These are phyloP conservation scores for Bisporella sp. DNA, from an alignment of 2,329 filamentous ascomycete genomes.

Conservation along the genomic window DNA sequence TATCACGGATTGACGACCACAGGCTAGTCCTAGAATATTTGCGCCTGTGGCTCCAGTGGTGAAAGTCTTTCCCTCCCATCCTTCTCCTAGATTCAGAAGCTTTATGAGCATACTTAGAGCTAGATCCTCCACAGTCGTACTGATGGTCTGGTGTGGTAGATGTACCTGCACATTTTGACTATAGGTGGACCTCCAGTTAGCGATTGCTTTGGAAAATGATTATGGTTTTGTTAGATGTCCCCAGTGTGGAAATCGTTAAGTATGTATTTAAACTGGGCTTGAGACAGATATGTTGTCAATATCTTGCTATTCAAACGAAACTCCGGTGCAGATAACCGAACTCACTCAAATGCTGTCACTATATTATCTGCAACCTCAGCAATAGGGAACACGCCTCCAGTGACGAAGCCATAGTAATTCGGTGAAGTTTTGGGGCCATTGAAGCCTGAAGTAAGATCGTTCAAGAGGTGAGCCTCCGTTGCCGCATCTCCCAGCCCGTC, in stretches of 20 bases:
- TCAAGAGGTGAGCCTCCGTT: constrained; percentile 35
- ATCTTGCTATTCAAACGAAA: too few species aligned
- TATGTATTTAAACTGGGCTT: too few species aligned
- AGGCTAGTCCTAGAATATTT: constrained; percentile 59
- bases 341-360: constrained; percentile 63
- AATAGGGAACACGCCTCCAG: constrained; percentile 70
- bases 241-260: too few species aligned
- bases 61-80: constrained; percentile 70
- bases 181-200: too few species aligned
- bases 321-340: too few species aligned
- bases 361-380: constrained; percentile 78
- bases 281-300: too few species aligned
- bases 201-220: too few species aligned
- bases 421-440: constrained; percentile 25
- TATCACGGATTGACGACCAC: constrained; percentile 64
- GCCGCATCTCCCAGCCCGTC: constrained; percentile 36
- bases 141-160: constrained; percentile 65
- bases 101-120: constrained; percentile 64
- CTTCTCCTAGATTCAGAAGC: constrained; percentile 52
- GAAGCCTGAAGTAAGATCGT: constrained; percentile 36
- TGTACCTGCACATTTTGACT: constrained; percentile 67
- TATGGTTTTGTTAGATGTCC: too few species aligned
- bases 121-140: constrained; percentile 68
- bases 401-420: constrained; percentile 82
- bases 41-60: constrained; percentile 66